Conservation (phyloP, 1,284 basidiomycete genomes). For the Gymnopus androsaceus region DNA sequence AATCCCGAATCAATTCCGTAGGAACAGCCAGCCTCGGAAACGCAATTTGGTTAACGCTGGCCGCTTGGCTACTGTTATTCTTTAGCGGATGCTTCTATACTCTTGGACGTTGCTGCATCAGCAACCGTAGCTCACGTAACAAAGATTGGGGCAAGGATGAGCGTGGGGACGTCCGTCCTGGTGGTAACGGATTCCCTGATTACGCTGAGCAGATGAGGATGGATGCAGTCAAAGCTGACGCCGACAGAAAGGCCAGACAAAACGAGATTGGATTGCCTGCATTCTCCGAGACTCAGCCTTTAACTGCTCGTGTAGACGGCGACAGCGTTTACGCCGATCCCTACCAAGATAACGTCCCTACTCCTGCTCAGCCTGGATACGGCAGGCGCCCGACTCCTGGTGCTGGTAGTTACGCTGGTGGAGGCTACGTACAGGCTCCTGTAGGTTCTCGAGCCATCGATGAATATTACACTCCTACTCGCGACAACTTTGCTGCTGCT, state of each 20-base stretch:
- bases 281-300: constrained; percentile 71
- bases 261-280: constrained; percentile 72
- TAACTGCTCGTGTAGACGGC: constrained; percentile 60
- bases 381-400: constrained; percentile 27
- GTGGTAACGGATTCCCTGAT: constrained; percentile 27
- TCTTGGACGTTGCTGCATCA: constrained; percentile 78
- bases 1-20: constrained; percentile 72
- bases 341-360: constrained; percentile 34
- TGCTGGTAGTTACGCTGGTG: constrained; percentile 39
- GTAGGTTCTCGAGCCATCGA: constrained; percentile 70
- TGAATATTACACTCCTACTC: constrained; percentile 61
- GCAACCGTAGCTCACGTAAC: constrained; percentile 49
- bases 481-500: constrained; percentile 13
- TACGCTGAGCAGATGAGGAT: constrained; percentile 70
- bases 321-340: constrained; percentile 54
- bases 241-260: constrained; percentile 73
- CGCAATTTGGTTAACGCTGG: constrained; percentile 85
- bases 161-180: constrained; percentile 26
- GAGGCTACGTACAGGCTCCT: constrained; percentile 65
- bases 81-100: constrained; percentile 85
- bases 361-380: constrained; percentile 18
- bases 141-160: constrained; percentile 34
- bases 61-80: constrained; percentile 80
- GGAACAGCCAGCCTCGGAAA: constrained; percentile 77
- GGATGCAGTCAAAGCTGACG: constrained; percentile 81